These are phyloP conservation scores for Flaveria sonorensis DNA, from an alignment of 129 eudicot species.

Conservation along the genomic window DNA sequence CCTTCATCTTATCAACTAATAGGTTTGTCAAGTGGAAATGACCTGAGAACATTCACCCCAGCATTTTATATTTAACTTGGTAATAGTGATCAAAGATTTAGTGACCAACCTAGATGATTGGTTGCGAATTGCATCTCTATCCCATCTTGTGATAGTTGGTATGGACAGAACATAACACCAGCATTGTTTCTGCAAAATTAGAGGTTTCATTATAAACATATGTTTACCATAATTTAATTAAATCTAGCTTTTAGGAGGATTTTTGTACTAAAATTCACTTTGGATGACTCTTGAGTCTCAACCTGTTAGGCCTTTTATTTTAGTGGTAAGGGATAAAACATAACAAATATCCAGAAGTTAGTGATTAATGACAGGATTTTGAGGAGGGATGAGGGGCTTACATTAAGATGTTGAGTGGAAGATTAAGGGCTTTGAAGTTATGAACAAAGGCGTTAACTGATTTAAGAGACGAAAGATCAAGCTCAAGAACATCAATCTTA, in stretches of 20 bases:
- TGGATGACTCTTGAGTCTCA: background rate
- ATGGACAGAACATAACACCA: slow-evolving; percentile 91
- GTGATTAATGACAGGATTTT: background rate
- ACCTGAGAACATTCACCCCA: slow-evolving; percentile 43
- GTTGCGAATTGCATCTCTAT: slow-evolving; percentile 92
- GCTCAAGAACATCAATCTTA: slow-evolving; percentile 64
- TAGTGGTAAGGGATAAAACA: background rate
- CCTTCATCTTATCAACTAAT: slow-evolving; percentile 79
- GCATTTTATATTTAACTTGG: background rate
- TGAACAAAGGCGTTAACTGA: slow-evolving; percentile 67
- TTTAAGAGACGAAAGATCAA: slow-evolving; percentile 69
- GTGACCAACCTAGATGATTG: slow-evolving; percentile 65
- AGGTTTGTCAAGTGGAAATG: slow-evolving; percentile 78
- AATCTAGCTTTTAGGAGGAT: background rate
- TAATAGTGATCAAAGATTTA: slow-evolving; percentile 10
- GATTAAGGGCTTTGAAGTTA: slow-evolving; percentile 61
- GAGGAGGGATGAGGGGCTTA: slow-evolving; percentile 14
- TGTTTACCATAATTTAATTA: background rate
- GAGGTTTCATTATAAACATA: background rate
- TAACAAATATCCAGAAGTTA: background rate
- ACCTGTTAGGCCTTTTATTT: background rate
- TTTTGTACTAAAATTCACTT: background rate
- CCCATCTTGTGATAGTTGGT: slow-evolving; percentile 76
- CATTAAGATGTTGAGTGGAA: slow-evolving; percentile 92
- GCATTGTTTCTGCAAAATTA: slow-evolving; percentile 80